These are phyloP conservation scores for Inga laurina DNA, from an alignment of 306 rosid genomes.

Conservation along the genomic window DNA sequence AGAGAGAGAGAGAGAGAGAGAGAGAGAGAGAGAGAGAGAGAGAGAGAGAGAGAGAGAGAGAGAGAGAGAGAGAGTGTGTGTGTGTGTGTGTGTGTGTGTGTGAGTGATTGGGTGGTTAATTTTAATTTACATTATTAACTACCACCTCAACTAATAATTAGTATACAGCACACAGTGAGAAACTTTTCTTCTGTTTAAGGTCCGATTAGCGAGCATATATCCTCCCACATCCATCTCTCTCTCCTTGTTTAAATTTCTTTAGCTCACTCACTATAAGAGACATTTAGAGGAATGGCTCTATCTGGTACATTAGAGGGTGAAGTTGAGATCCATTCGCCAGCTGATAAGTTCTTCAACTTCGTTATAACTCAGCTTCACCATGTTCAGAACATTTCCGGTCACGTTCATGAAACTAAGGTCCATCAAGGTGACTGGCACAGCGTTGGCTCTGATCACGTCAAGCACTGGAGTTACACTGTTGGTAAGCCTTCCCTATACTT, in stretches of 20 bases:
- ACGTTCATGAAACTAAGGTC: conserved; percentile 26
- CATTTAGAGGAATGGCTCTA: conserved; percentile 11
- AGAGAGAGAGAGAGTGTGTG: no score
- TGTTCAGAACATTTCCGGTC: conserved; percentile 19
- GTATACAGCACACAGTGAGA: no score
- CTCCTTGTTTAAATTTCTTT: no score
- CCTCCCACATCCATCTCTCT: not conserved
- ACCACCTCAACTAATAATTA: no score
- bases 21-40: no score
- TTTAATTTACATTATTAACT: no score
- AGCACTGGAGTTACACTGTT: conserved; percentile 31
- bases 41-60: no score
- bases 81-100: no score
- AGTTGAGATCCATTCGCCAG: conserved; percentile 25
- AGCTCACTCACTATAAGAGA: not conserved
- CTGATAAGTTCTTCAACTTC: conserved; percentile 31
- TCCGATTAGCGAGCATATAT: not conserved
- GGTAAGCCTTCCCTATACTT: conserved; percentile 19
- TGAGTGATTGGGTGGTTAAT: no score
- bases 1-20: no score
- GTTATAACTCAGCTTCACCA: conserved; percentile 12
- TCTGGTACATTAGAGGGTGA: conserved; percentile 29
- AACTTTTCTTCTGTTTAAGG: not conserved
- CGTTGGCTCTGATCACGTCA: conserved; percentile 31
- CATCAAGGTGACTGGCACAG: conserved; percentile 59